A percentile compares a stretch with the other conserved stretches of the same genome.
These are phyloP conservation scores for Aspergillus panamensis DNA, from an alignment of 495 filamentous ascomycete species.

Conservation along the genomic window DNA sequence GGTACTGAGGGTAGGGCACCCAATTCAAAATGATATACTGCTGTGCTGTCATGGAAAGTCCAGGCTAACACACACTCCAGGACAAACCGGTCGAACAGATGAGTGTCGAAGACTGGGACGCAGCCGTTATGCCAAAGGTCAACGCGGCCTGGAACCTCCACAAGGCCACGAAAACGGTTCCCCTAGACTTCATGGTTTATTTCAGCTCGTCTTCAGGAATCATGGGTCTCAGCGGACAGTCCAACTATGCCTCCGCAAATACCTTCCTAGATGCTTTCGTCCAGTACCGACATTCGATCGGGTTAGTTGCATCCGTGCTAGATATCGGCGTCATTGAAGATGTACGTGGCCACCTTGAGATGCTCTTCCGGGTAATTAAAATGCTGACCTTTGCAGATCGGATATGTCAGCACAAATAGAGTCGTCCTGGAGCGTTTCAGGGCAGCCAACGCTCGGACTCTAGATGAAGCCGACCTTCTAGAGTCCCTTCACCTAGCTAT, in stretches of 20 bases:
- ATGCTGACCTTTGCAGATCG: not conserved
- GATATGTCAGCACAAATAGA: not conserved
- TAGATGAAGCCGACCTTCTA: not conserved
- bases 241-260: conserved; percentile 36
- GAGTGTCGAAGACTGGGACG: conserved; percentile 35
- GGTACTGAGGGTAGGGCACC: conserved; percentile 15
- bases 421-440: not conserved
- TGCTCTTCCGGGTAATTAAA: conserved; percentile 16
- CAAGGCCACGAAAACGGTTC: conserved; percentile 30
- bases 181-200: conserved; percentile 47
- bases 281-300: conserved; percentile 24
- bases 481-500: not conserved
- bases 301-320: conserved; percentile 27
- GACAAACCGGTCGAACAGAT: conserved; percentile 25
- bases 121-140: conserved; percentile 37
- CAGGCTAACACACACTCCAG: not conserved
- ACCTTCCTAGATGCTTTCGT: conserved; percentile 38
- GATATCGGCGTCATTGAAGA: conserved; percentile 34
- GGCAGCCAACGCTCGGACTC: not conserved
- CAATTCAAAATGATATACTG: not conserved
- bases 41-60: not conserved
- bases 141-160: conserved; percentile 53
- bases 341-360: conserved; percentile 23
- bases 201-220: conserved; percentile 32
- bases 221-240: conserved; percentile 32